Percentiles rank a stretch among this genome's conserved stretches.
phyloP scores from a whole-genome alignment of 2,329 filamentous ascomycete genomes.

The Teratosphaeria epicoccoides region DNA sequence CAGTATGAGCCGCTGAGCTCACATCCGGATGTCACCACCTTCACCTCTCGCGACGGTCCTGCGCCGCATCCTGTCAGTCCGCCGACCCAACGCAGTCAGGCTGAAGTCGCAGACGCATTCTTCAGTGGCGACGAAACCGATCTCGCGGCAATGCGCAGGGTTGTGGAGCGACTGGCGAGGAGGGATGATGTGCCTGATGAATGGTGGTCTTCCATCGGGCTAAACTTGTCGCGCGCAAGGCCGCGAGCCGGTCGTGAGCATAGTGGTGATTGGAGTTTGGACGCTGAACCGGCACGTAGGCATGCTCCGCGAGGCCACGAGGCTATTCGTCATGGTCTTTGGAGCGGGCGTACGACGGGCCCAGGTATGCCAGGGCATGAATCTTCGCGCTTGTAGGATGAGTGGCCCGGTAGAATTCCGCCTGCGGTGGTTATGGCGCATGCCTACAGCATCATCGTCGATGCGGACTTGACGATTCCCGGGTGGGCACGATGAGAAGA shows the following conservation, averaged over 20 bases:
- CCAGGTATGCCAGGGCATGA: neutral
- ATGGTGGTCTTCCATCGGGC: slow-evolving; percentile 54
- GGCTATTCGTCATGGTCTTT: neutral
- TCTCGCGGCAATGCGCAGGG: slow-evolving; percentile 57
- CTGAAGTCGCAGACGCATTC: slow-evolving; percentile 14
- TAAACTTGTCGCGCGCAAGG: slow-evolving; percentile 22
- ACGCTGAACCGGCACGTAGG: neutral
- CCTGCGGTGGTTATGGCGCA: neutral
- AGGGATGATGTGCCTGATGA: slow-evolving; percentile 70
- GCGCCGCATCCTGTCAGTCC: slow-evolving; percentile 18
- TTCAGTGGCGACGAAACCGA: slow-evolving; percentile 23
- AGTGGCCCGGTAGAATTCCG: neutral
- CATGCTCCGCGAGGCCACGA: neutral
- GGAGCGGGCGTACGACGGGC: neutral
- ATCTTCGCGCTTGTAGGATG: neutral
- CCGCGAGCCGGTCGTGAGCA: slow-evolving; percentile 3
- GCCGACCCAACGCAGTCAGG: slow-evolving; percentile 13
- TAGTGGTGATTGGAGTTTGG: neutral
- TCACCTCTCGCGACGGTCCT: slow-evolving; percentile 16
- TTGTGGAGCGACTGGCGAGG: slow-evolving; percentile 58
- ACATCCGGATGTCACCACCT: slow-evolving; percentile 12
- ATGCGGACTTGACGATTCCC: too few relatives aligned
- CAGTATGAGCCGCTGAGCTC: slow-evolving; percentile 13
- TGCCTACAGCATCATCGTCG: neutral
- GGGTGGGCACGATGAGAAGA: too few relatives aligned